Evolutionary conservation across 164 flowering plant genomes (phyloP).

Genomic region (Chimonanthus salicifolius): DNA sequence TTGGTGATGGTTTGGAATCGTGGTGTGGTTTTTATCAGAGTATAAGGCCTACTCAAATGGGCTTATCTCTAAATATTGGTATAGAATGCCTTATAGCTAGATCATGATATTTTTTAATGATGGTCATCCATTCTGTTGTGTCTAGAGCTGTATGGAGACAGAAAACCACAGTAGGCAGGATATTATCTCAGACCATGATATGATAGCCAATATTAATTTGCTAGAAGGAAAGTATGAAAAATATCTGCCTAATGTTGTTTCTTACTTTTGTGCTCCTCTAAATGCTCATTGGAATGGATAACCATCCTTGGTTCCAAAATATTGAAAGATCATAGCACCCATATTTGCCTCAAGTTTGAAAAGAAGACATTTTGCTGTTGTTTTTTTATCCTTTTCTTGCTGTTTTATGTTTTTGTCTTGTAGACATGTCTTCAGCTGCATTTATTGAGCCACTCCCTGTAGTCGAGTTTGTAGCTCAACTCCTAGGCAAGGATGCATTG

Average conservation of each 20-base stretch:
- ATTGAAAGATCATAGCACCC: not conserved
- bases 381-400: not conserved
- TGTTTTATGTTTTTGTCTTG: slow-evolving; percentile 1
- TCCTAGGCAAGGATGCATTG: slow-evolving; percentile 52
- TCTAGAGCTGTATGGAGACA: not conserved
- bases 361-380: not conserved
- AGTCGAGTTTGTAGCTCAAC: slow-evolving; percentile 69
- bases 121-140: not conserved
- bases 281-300: not conserved
- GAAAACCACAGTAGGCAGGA: not conserved
- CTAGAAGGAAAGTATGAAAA: not conserved
- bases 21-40: slow-evolving; percentile 99
- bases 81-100: not conserved
- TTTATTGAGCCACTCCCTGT: slow-evolving; percentile 82
- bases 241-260: not conserved
- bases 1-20: slow-evolving; percentile 86
- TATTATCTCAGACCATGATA: not conserved
- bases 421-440: slow-evolving; percentile 77
- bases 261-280: not conserved
- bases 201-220: too few relatives aligned
- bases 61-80: slow-evolving; percentile 88
- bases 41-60: slow-evolving; percentile 96
- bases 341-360: not conserved
- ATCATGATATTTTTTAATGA: not conserved
- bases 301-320: not conserved